phyloP scores from a whole-genome alignment of 1,284 basidiomycete genomes.

The Hortiboletus rubellus region DNA sequence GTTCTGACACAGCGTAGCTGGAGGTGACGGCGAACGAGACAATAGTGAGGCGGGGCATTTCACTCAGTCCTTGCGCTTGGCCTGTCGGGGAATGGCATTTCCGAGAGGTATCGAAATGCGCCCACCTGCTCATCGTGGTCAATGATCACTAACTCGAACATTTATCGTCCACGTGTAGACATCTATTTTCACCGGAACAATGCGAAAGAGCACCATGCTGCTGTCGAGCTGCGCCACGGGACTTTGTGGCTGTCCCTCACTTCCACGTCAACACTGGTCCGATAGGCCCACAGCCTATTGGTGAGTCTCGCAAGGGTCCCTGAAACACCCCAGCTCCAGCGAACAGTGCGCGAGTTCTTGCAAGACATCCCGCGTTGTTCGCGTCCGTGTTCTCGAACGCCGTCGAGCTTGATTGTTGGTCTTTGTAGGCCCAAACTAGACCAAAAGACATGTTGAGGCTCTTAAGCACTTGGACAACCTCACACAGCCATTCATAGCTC shows the following conservation, averaged over 20 bases:
- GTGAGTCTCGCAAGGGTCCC: constrained; percentile 38
- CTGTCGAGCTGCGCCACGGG: constrained; percentile 66
- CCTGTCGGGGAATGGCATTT: constrained; percentile 72
- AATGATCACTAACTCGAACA: neutral
- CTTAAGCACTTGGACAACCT: neutral
- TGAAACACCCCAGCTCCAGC: neutral
- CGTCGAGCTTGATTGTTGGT: too few species aligned
- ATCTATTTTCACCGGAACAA: constrained; percentile 77
- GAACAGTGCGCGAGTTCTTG: too few species aligned
- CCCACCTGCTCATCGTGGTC: neutral
- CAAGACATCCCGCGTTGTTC: too few species aligned
- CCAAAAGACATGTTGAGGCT: too few species aligned
- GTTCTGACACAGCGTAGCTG: neutral
- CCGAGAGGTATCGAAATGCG: constrained; percentile 44
- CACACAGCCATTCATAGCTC: neutral
- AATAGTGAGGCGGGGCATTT: constrained; percentile 33
- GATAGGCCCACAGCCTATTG: constrained; percentile 74
- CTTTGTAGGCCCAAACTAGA: too few species aligned
- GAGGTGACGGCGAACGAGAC: constrained; percentile 22
- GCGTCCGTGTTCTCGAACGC: too few species aligned
- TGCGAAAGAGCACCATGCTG: constrained; percentile 58
- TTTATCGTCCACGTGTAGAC: constrained; percentile 40
- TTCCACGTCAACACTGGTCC: constrained; percentile 67
- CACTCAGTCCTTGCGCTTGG: neutral
- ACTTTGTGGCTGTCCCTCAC: constrained; percentile 73